Conservation (phyloP, 1,284 basidiomycete genomes). For the Phellinidium pouzarii region DNA sequence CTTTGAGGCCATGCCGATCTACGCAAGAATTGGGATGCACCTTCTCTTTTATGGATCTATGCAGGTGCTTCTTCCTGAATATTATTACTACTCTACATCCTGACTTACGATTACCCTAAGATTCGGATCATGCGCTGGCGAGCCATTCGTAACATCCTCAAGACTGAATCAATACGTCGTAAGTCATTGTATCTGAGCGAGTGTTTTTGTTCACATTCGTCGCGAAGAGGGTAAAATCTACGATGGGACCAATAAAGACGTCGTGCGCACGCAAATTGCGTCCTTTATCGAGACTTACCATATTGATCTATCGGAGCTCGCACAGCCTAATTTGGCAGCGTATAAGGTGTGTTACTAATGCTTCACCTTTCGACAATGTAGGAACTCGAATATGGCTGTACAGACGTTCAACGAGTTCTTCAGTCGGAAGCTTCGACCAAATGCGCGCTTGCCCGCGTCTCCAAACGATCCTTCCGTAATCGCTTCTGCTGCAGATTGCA, state of each 20-base stretch:
- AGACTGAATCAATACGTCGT: constrained; percentile 41
- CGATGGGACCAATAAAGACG: constrained; percentile 21
- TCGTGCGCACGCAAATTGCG: constrained; percentile 33
- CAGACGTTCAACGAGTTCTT: constrained; percentile 56
- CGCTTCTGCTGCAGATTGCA: constrained; percentile 44
- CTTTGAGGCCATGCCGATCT: constrained; percentile 46
- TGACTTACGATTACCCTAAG: constrained; percentile 19
- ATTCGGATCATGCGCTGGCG: constrained; percentile 33
- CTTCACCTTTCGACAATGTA: background rate
- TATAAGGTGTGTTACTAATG: constrained; percentile 25
- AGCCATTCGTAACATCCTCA: constrained; percentile 35
- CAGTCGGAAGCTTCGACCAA: constrained; percentile 38
- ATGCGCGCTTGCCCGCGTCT: constrained; percentile 39
- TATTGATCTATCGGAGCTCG: constrained; percentile 38
- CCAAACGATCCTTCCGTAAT: constrained; percentile 35
- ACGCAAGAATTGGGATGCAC: constrained; percentile 36
- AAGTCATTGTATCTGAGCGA: constrained; percentile 15
- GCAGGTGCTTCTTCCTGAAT: constrained; percentile 5
- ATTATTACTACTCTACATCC: background rate
- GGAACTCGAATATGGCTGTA: background rate
- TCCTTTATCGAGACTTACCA: constrained; percentile 44
- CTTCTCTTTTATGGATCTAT: constrained; percentile 34
- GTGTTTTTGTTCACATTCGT: background rate
- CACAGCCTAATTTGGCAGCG: constrained; percentile 34
- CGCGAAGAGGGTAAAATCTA: constrained; percentile 25